Percentiles rank a stretch among this genome's conserved stretches.
These are phyloP conservation scores for Arthrobotrys megalospora DNA, from an alignment of 2,329 filamentous ascomycete genomes.

Conservation along the genomic window DNA sequence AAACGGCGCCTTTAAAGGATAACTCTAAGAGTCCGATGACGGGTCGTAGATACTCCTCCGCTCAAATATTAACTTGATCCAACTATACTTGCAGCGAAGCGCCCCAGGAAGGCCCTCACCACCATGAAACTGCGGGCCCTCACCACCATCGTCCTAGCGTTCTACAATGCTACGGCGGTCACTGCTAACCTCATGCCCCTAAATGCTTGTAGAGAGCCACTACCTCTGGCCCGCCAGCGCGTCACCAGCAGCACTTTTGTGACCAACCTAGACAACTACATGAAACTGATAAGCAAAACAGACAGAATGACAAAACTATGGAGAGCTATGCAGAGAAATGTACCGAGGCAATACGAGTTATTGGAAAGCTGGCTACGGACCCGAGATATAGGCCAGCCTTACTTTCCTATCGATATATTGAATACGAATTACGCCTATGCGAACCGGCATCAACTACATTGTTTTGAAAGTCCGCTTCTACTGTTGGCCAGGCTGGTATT, in stretches of 20 bases:
- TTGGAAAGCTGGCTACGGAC: neutral
- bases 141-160: no score
- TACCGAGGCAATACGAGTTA: neutral
- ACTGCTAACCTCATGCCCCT: neutral
- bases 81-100: no score
- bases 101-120: no score
- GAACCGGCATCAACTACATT: neutral
- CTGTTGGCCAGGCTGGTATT: neutral
- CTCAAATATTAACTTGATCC: no score
- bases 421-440: neutral
- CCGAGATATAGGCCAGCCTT: neutral
- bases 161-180: no score
- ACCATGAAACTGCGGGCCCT: no score
- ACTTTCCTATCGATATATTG: neutral
- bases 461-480: neutral
- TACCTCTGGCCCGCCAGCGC: neutral
- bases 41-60: no score
- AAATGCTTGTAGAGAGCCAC: neutral
- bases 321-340: neutral
- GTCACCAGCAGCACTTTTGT: neutral
- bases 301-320: neutral
- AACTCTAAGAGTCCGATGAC: no score
- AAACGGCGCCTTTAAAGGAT: no score
- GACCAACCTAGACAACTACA: neutral
- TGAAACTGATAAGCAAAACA: neutral